Evolutionary conservation across 441 rosid genomes (phyloP).

Genomic region (Isatis lusitanica): DNA sequence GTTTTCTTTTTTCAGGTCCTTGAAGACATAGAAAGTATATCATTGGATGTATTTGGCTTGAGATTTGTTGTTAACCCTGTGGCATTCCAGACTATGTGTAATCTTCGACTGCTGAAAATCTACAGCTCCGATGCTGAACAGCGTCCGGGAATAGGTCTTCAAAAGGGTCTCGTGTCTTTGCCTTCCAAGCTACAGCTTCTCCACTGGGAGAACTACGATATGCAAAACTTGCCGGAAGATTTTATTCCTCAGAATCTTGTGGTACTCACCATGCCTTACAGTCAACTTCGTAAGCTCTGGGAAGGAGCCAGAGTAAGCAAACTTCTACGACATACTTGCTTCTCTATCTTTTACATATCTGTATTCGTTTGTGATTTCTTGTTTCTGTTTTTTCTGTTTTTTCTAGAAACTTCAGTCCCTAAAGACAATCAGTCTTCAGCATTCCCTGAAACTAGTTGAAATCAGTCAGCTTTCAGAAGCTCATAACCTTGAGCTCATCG

Average conservation of each 20-base stretch:
- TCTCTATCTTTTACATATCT: not conserved
- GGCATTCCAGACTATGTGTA: constrained; percentile 1
- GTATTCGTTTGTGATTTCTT: not conserved
- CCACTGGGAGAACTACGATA: no score
- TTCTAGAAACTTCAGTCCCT: not conserved
- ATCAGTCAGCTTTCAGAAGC: not conserved
- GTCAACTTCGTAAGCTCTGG: no score
- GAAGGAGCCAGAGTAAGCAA: no score
- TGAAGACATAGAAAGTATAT: constrained; percentile 18
- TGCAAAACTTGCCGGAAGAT: no score
- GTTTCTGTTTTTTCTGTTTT: not conserved
- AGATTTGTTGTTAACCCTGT: not conserved
- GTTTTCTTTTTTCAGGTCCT: constrained; percentile 8
- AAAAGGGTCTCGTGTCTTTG: not conserved
- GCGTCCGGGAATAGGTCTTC: not conserved
- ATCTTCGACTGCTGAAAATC: constrained; percentile 26
- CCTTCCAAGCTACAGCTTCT: constrained; percentile 20
- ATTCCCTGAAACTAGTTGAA: not conserved
- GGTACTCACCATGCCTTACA: no score
- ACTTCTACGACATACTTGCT: no score
- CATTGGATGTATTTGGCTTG: not conserved
- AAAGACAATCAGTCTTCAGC: not conserved
- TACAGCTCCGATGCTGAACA: not conserved
- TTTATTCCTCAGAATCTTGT: no score
- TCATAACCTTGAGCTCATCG: not conserved